Evolutionary conservation across 1,139 yeast species (phyloP), one percentile per base, ranked within the genome.

Genomic region (Debaryomycetaceae sp.): DNA sequence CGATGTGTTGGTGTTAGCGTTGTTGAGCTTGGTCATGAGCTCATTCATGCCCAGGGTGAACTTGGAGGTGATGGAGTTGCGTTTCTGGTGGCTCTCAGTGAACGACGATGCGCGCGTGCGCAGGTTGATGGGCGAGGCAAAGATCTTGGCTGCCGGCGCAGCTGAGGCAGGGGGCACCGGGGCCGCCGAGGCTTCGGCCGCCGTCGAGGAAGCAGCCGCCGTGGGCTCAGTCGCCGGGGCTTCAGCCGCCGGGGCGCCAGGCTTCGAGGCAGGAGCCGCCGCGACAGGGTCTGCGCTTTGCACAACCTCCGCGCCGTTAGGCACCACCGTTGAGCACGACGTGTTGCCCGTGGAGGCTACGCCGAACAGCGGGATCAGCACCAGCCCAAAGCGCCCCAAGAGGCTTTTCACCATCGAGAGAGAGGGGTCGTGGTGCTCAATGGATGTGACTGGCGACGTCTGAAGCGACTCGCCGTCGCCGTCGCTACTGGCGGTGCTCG

Each of bases 11-110:
- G 48, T 46, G 21, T 46, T 19, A 4, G 40, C 36, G 18, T 32
- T 35, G 37, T 62, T 64, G 22, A 65, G 47, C 37, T 63, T 65
- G 7, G 65, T 62, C 68, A 66, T 65, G 31, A 66, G 58, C 35
- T 66, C 72, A 8, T 59, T 44, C 2, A 66, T 65, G 1, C 72
- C 72, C 10, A 43, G 48, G 5, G 66, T 51, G 28, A 66, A 49
- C 42, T 62, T 65, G n/a, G 65, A 56, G 4, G 70, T 61, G 19
- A 65, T 55, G 5, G 67, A 53, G 41, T 57, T 53, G 31, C 62
- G 44, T 39, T 61, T 51, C 9, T 34, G 17, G 10, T 17, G 30
- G 10, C 41, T 32, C 10, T 28, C 27, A 21, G 63, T 69, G 17
- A 63, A 43, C 1, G 71, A 64, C 4, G 65, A 59, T 1, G 70